Conservation (phyloP, 2,329 filamentous ascomycete genomes). For the Aspergillus sp. region DNA sequence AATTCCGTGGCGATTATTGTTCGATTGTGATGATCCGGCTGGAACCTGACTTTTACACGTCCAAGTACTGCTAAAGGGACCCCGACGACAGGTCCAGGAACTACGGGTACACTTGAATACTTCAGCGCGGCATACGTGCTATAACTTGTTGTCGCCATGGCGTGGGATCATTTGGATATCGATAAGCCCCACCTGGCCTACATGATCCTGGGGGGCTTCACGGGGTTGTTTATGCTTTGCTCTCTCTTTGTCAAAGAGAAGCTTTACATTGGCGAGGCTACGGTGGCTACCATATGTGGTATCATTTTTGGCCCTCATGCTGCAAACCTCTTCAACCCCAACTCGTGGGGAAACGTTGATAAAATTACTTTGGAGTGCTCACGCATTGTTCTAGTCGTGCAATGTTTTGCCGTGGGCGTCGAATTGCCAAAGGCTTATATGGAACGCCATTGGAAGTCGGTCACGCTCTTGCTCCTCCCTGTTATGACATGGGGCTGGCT, state of each 20-base stretch:
- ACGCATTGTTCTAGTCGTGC: conserved; percentile 69
- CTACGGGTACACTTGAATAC: neutral
- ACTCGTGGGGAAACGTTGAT: conserved; percentile 65
- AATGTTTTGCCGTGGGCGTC: conserved; percentile 72
- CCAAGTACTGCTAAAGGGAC: neutral
- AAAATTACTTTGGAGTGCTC: conserved; percentile 69
- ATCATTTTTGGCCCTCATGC: conserved; percentile 70
- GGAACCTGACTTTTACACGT: neutral
- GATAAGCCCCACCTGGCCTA: conserved; percentile 97
- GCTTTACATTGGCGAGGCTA: conserved; percentile 97
- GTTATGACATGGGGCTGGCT: conserved; percentile 93
- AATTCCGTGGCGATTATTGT: conserved; percentile 2
- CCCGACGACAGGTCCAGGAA: neutral
- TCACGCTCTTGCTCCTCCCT: conserved; percentile 80
- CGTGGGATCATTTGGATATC: conserved; percentile 59
- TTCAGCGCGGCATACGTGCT: neutral
- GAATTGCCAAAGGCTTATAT: conserved; percentile 77
- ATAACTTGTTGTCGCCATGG: conserved; percentile 37
- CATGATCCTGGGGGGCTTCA: conserved; percentile 97
- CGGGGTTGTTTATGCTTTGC: conserved; percentile 95
- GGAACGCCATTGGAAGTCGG: conserved; percentile 96
- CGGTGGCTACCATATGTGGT: conserved; percentile 73
- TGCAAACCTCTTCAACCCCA: conserved; percentile 62
- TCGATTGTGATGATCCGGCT: conserved; percentile 8
- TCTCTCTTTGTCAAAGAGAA: conserved; percentile 98